Evolutionary conservation across 768 basidiomycete species (phyloP), one percentile per base, ranked within the genome.

Genomic region (Mycena belliarum): DNA sequence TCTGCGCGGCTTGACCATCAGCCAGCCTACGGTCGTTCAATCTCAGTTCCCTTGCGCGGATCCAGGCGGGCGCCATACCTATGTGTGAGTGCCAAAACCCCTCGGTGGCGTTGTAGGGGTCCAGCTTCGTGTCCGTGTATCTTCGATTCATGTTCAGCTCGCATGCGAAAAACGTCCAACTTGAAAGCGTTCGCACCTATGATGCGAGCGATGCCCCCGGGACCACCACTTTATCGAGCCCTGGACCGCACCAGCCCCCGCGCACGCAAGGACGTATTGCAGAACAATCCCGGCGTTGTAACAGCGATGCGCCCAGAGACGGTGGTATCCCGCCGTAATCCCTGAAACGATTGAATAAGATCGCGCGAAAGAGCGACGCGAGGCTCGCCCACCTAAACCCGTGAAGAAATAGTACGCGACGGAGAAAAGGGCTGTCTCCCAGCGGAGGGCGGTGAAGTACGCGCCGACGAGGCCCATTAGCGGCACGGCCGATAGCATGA

Each of bases 181-280:
- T 38, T 38, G 20, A n/a, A n/a, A n/a, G n/a, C n/a, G 12, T 10
- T 32, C 37, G 18, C 24, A 96, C 35, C 95, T 84, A 69, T 96
- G 95, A 72, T 96, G 95, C 2, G 96, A 95, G 57, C 96, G 91
- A 79, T 99, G 97, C 43, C 94, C 94, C 50, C 96, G 85, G 16
- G 88, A 88, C 96, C 96, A 98, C 97, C 97, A 98, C 73, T 92
- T 90, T 76, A 98, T 95, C n/a, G 95, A 95, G 8, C 95, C 96
- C 68, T 99, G 84, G 37, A 95, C 88, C 6, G 96, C 95, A 42
- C 97, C 95, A 2, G 93, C 87, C 48, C 96, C 97, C 10, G 86
- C 82, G 16, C 89, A 64, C 20, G 94, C 91, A 48, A 98, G 84
- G 61, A 83, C 73, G 69, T 92, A 96, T 69, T 98, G 88, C 12